phyloP scores from a whole-genome alignment of 805 yeast genomes.

The Scheffersomyces coipomensis region DNA sequence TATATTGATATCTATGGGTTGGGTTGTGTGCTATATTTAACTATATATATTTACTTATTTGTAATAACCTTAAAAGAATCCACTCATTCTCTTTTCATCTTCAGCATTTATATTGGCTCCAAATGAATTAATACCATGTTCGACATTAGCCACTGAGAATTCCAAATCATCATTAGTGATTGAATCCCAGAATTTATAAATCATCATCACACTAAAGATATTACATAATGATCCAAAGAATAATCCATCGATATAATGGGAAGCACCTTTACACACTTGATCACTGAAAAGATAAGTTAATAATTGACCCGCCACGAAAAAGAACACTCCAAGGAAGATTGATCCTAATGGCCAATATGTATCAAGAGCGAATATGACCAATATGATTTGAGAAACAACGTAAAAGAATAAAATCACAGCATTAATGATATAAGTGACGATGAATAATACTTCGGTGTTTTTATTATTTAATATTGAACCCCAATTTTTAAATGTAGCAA shows the following conservation, averaged over 20 bases:
- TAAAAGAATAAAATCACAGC: constrained; percentile 63
- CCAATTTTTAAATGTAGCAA: constrained; percentile 68
- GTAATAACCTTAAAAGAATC: constrained; percentile 9
- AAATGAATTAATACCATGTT: constrained; percentile 33
- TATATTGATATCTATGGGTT: no score
- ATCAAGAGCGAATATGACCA: constrained; percentile 65
- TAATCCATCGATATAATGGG: constrained; percentile 88
- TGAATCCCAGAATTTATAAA: constrained; percentile 95
- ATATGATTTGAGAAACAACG: constrained; percentile 63
- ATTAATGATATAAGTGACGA: constrained; percentile 69
- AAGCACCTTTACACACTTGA: constrained; percentile 63
- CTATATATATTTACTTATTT: no score
- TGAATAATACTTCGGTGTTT: constrained; percentile 67
- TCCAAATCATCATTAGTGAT: constrained; percentile 93
- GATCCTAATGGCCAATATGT: constrained; percentile 92
- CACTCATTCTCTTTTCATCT: constrained; percentile 9
- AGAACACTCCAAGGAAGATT: constrained; percentile 63
- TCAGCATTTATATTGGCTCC: constrained; percentile 7
- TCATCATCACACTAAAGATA: constrained; percentile 85
- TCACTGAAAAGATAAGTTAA: constrained; percentile 68
- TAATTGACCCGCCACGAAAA: constrained; percentile 80
- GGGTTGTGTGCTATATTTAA: background rate
- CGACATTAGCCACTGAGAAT: constrained; percentile 64
- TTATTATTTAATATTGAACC: constrained; percentile 51
- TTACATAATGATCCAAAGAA: constrained; percentile 83